These are phyloP conservation scores for Nadsonia commutata DNA, from an alignment of 1,139 yeast species.

Conservation along the genomic window DNA sequence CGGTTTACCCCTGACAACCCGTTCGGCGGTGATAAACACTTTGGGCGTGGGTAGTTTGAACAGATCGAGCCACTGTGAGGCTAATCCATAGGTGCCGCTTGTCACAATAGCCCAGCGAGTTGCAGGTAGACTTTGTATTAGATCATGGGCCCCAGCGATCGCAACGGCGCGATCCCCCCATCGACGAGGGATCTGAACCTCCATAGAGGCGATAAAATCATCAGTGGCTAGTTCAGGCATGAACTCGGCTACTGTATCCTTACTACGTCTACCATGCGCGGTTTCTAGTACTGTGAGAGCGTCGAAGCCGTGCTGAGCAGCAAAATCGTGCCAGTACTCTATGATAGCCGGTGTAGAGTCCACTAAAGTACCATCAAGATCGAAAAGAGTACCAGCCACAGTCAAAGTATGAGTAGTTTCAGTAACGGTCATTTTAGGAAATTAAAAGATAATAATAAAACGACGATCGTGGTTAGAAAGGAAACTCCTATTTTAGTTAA, in stretches of 20 bases:
- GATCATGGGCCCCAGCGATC: conserved; percentile 57
- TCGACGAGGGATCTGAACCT: conserved; percentile 55
- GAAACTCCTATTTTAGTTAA: no score
- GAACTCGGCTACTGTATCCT: conserved; percentile 60
- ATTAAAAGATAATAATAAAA: no score
- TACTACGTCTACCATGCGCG: conserved; percentile 73
- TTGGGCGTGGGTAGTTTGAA: conserved; percentile 49
- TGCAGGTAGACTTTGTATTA: conserved; percentile 34
- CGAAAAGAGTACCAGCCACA: conserved; percentile 38
- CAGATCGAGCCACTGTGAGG: conserved; percentile 59
- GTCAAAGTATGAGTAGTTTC: conserved; percentile 9
- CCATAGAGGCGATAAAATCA: conserved; percentile 53
- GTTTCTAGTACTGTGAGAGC: conserved; percentile 57
- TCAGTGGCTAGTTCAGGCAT: conserved; percentile 60
- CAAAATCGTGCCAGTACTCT: conserved; percentile 66
- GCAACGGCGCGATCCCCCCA: conserved; percentile 60
- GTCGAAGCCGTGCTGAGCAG: conserved; percentile 55
- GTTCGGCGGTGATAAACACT: conserved; percentile 66
- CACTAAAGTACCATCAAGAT: conserved; percentile 76
- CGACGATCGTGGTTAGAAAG: no score
- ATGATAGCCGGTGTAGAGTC: conserved; percentile 73
- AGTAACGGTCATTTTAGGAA: neutral
- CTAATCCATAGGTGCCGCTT: conserved; percentile 64
- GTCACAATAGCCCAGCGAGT: conserved; percentile 69
- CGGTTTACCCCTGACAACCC: conserved; percentile 67